Base-by-base conservation (phyloP, 306 rosid species). In the Senna tora region DNA sequence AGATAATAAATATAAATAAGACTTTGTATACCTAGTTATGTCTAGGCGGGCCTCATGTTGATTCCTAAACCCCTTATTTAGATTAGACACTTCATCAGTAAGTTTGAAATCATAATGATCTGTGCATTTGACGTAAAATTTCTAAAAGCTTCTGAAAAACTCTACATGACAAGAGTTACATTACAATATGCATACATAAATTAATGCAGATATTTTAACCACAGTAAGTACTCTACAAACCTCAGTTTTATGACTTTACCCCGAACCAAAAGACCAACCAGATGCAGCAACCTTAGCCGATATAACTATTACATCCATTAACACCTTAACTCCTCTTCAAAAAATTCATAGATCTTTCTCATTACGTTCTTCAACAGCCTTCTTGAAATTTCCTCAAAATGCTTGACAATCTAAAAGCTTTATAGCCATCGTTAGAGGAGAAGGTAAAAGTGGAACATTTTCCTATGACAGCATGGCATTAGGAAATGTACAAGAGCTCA, bases 271-370 rank as follows among this genome's bases (percentile, higher is more conserved):
- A 65, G n/a, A 65, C 1, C 79, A 65, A 55, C 62, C 71, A 60
- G n/a, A 74, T 67, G 70, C 79, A 63, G 42, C 22, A 42, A 43
- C 69, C 34, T 34, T 30, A 63, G 60, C 77, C 9, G 49, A 19
- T 49, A 60, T 59, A 55, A 69, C 50, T 30, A 46, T 68, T 62
- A 67, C 16, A 71, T 41, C 68, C 81, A 38, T 7, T 9, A 12
- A 67, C 55, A 34, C 22, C 42, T 56, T 21, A 50, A 2, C 12
- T 60, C 30, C 79, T 67, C 36, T 49, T 67, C 49, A 45, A 60
- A 55, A 55, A 74, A 57, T 69, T 41, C 77, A 56, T n/a, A 49
- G 32, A 49, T 56, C 46, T 42, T 76, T 77, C 60, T 70, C 50
- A 61, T 65, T 30, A 46, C 33, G 7, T 42, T 66, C 58, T 72